Conservation (phyloP, 306 rosid species). For the Lablab purpureus region DNA sequence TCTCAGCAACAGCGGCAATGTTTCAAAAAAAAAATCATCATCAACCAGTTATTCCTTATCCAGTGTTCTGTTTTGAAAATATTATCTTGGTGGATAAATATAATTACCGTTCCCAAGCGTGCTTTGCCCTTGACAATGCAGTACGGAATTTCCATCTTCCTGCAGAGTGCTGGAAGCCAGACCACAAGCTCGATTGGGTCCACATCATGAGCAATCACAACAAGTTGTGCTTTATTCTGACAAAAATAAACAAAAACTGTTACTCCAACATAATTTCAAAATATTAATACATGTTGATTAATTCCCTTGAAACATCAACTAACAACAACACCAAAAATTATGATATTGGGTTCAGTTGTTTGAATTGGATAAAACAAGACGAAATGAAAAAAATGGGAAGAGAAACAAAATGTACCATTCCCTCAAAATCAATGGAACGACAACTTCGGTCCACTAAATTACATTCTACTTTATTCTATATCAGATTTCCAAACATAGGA, state of each 20-base stretch:
- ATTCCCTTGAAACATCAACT: background rate
- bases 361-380: too few relatives aligned
- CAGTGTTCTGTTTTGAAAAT: background rate
- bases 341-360: too few relatives aligned
- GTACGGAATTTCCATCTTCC: constrained; percentile 86
- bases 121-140: constrained; percentile 91
- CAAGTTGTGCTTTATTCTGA: constrained; percentile 81
- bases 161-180: constrained; percentile 86
- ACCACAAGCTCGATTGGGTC: constrained; percentile 85
- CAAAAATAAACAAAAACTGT: background rate
- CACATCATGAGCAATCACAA: constrained; percentile 86
- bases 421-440: background rate
- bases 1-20: background rate
- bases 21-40: background rate
- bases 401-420: too few relatives aligned
- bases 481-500: background rate
- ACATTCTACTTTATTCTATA: too few relatives aligned
- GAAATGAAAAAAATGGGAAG: too few relatives aligned
- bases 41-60: background rate
- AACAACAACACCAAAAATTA: background rate
- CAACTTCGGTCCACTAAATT: background rate
- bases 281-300: background rate
- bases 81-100: background rate
- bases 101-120: constrained; percentile 70
- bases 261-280: background rate